Evolutionary conservation across 805 yeast species (phyloP).

Genomic region (Candida piceae): DNA sequence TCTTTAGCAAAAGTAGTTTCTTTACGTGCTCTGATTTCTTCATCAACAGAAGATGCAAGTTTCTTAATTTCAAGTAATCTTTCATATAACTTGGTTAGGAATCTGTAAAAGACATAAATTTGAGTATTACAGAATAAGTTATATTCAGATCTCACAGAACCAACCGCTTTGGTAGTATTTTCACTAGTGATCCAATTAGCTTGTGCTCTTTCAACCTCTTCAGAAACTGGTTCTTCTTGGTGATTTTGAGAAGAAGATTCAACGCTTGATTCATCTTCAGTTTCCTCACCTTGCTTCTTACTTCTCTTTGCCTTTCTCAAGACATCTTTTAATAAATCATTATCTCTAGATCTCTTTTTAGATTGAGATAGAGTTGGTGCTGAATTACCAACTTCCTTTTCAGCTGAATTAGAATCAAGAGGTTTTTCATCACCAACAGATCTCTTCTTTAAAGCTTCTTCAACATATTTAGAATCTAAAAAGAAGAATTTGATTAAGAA

Average conservation of each 20-base stretch:
- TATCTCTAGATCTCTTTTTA: constrained; percentile 47
- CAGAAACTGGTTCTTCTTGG: constrained; percentile 18
- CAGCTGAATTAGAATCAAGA: constrained; percentile 17
- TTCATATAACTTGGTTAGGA: constrained; percentile 72
- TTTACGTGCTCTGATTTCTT: constrained; percentile 61
- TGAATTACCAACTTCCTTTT: constrained; percentile 13
- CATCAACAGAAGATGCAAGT: constrained; percentile 63
- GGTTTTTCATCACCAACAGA: constrained; percentile 25
- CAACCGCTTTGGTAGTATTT: constrained; percentile 18
- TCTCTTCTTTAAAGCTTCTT: constrained; percentile 33
- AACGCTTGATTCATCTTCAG: constrained; percentile 17
- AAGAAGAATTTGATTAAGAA: constrained; percentile 72
- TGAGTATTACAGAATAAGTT: constrained; percentile 87
- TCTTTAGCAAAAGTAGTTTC: constrained; percentile 80
- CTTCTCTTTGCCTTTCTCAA: constrained; percentile 38
- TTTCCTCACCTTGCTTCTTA: constrained; percentile 21
- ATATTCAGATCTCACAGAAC: constrained; percentile 46
- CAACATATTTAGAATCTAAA: constrained; percentile 45
- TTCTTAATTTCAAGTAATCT: constrained; percentile 74
- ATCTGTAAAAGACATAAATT: constrained; percentile 84
- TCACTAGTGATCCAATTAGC: constrained; percentile 32
- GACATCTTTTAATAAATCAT: constrained; percentile 58
- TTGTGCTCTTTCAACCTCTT: constrained; percentile 30
- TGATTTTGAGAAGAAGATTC: constrained; percentile 10
- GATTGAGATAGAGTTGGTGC: constrained; percentile 27